phyloP scores from a whole-genome alignment of 1,284 basidiomycete genomes.

The Schizophyllum amplum region DNA sequence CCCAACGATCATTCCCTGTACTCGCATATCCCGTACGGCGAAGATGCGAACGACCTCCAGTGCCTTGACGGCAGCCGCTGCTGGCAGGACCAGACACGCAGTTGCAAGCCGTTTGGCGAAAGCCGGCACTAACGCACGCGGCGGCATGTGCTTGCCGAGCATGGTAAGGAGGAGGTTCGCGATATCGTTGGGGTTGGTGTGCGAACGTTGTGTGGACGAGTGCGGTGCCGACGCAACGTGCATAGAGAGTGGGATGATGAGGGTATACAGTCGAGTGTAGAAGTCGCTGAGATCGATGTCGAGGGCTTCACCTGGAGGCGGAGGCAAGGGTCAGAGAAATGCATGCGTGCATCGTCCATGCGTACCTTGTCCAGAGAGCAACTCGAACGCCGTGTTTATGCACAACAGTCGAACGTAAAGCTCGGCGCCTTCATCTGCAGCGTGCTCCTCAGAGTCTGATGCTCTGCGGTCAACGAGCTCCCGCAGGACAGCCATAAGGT shows the following conservation, averaged over 20 bases:
- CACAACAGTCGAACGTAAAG: conserved; percentile 73
- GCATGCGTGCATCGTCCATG: conserved; percentile 3
- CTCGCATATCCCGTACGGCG: not conserved
- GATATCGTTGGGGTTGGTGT: conserved; percentile 26
- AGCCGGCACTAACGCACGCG: conserved; percentile 74
- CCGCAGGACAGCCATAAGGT: conserved; percentile 85
- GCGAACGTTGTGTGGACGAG: conserved; percentile 10
- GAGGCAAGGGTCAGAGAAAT: conserved; percentile 2
- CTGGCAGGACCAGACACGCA: conserved; percentile 75
- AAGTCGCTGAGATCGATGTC: conserved; percentile 95
- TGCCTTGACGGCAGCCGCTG: conserved; percentile 53
- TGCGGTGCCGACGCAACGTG: conserved; percentile 2
- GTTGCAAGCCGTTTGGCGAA: conserved; percentile 87
- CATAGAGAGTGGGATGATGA: conserved; percentile 56
- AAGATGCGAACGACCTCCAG: conserved; percentile 54
- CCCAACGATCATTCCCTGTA: not conserved
- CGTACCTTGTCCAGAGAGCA: conserved; percentile 88
- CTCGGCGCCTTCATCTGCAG: conserved; percentile 31
- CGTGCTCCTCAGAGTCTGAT: conserved; percentile 43
- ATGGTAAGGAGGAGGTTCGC: conserved; percentile 69
- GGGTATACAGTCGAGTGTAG: conserved; percentile 66
- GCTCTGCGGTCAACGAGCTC: conserved; percentile 30
- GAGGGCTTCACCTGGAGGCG: conserved; percentile 75
- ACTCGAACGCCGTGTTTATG: conserved; percentile 93
- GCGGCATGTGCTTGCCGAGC: not conserved